These are phyloP conservation scores for Phialophora verrucosa DNA, from an alignment of 2,329 filamentous ascomycete species.

Conservation along the genomic window DNA sequence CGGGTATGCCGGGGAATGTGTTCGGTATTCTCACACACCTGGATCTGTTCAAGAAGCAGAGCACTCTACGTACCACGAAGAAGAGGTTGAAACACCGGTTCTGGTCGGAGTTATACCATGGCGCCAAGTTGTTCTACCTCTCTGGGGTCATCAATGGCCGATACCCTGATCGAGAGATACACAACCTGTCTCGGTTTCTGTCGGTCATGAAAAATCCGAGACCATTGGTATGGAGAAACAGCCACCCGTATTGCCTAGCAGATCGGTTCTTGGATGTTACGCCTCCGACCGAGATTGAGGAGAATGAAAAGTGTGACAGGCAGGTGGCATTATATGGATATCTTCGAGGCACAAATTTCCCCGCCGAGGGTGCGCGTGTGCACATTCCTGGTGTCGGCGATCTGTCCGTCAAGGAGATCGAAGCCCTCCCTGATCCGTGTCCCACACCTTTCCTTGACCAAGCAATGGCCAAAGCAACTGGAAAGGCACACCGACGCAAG, in stretches of 20 bases:
- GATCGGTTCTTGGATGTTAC: slow-evolving; percentile 96
- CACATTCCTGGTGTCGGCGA: slow-evolving; percentile 94
- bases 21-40: slow-evolving; percentile 97
- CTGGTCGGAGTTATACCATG: slow-evolving; percentile 96
- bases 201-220: slow-evolving; percentile 99
- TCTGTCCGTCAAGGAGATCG: slow-evolving; percentile 79
- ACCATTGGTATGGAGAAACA: slow-evolving; percentile 94
- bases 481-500: slow-evolving; percentile 78
- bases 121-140: slow-evolving; percentile 95
- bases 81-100: slow-evolving; percentile 94
- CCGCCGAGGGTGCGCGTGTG: slow-evolving; percentile 80
- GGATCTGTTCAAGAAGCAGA: slow-evolving; percentile 92
- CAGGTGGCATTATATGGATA: slow-evolving; percentile 93
- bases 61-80: slow-evolving; percentile 89
- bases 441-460: slow-evolving; percentile 92
- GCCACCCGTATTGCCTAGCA: slow-evolving; percentile 89
- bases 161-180: slow-evolving; percentile 94
- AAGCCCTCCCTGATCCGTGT: slow-evolving; percentile 89
- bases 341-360: slow-evolving; percentile 90
- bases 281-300: slow-evolving; percentile 87
- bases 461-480: slow-evolving; percentile 79
- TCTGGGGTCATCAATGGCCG: slow-evolving; percentile 95
- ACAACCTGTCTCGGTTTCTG: slow-evolving; percentile 92
- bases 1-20: slow-evolving; percentile 97
- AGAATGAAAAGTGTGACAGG: slow-evolving; percentile 86